Evolutionary conservation across 352 stramenopile genomes (phyloP), one percentile per base, ranked within the genome.

Genomic region (Globisporangium lucens): DNA sequence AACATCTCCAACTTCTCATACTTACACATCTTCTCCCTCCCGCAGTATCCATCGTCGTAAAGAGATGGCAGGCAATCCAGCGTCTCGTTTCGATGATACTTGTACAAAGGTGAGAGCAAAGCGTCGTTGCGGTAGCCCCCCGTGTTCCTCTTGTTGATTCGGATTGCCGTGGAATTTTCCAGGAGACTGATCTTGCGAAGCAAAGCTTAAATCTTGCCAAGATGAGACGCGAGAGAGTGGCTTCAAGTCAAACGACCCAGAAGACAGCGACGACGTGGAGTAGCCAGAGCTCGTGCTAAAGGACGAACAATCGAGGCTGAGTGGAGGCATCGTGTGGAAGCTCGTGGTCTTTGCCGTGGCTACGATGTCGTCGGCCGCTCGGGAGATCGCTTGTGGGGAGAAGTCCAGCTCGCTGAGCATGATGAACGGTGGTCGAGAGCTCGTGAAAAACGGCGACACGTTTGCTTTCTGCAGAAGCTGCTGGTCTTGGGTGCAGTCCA

Each of bases 321-420:
- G 57, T 20, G 57, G 47, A 22, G n/a, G 33, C 2, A 65, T 38
- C 8, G 33, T 27, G 17, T 65, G 60, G 17, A 46, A 65, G 30
- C 6, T 56, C 2, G 33, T 30, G 29, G 22, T 10, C 41, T 61
- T 51, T 27, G 35, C 10, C 33, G 47, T 36, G 15, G 20, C 20
- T 41, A 36, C 9, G 30, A 65, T n/a, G 20, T 61, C 58, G 13
- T 71, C 51, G 20, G 27, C n/a, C 22, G 5, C 30, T 8, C 36
- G 38, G 22, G 52, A 51, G 56, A 17, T 65, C 58, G 68, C 65
- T 61, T 58, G 68, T 2, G 78, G 60, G 5, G 77, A 67, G 56
- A 82, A 80, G 30, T 84, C 75, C 22, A 82, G 58, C n/a, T 81
- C 76, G 29, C 70, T 73, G 2, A 78, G 61, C 51, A 78, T 66